A percentile compares a stretch with the other conserved stretches of the same genome.
These are phyloP conservation scores for Jimgerdemannia lactiflua DNA, from an alignment of 192 early-diverging fungal genomes.

Conservation along the genomic window DNA sequence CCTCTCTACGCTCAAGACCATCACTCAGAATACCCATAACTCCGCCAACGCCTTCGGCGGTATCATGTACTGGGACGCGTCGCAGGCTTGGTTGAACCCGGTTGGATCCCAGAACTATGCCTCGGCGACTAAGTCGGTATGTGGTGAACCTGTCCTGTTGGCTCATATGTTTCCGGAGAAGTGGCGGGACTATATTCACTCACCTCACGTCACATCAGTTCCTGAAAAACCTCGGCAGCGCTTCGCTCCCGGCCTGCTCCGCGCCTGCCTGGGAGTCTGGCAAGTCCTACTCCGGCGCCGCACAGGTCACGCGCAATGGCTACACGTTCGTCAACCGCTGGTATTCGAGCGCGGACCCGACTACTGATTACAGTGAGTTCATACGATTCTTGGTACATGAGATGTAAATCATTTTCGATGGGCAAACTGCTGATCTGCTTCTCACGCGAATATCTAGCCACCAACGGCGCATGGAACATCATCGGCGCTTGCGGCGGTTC, in stretches of 20 bases:
- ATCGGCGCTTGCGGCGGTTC: not conserved
- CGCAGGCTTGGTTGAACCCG: constrained; percentile 34
- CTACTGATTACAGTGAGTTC: not conserved
- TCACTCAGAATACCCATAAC: constrained; percentile 33
- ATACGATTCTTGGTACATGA: too few relatives aligned
- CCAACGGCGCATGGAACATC: too few relatives aligned
- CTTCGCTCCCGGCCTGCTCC: constrained; percentile 4
- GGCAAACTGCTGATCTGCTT: too few relatives aligned
- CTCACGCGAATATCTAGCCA: too few relatives aligned
- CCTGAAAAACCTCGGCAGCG: too few relatives aligned
- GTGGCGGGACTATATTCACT: too few relatives aligned
- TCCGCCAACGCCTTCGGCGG: constrained; percentile 52
- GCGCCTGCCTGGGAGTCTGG: constrained; percentile 16
- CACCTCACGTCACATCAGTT: too few relatives aligned
- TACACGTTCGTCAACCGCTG: constrained; percentile 34
- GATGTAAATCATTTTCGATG: too few relatives aligned
- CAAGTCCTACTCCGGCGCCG: constrained; percentile 31
- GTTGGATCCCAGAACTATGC: constrained; percentile 29
- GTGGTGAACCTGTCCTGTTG: too few relatives aligned
- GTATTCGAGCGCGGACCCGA: constrained; percentile 34
- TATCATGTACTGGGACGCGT: constrained; percentile 57
- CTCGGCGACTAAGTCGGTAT: not conserved
- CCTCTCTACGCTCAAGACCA: constrained; percentile 28
- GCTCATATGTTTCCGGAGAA: too few relatives aligned
- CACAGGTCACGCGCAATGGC: constrained; percentile 34